Percentiles rank a stretch among this genome's conserved stretches.
These are phyloP conservation scores for Phytophthora foliorum DNA, from an alignment of 352 stramenopile genomes.

Conservation along the genomic window DNA sequence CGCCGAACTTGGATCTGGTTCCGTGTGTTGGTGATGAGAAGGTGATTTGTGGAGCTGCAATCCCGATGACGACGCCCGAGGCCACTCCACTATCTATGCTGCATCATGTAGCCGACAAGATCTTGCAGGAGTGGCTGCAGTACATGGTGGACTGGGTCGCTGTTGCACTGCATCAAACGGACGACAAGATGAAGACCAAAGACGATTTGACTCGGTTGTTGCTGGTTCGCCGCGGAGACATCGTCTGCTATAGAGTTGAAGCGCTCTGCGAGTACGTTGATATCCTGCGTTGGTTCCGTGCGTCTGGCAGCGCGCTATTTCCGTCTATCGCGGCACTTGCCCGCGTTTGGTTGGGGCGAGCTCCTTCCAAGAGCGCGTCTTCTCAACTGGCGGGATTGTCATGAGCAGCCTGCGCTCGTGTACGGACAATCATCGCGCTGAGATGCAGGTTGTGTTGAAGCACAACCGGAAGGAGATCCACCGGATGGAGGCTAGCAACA, in stretches of 20 bases:
- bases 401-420: not conserved
- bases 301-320: not conserved
- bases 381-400: slow-evolving; percentile 3
- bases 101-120: not conserved
- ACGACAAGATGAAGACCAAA: not conserved
- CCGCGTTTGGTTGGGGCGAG: slow-evolving; percentile 7
- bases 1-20: not conserved
- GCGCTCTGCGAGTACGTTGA: not conserved
- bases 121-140: not conserved
- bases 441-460: slow-evolving; percentile 15
- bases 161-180: not conserved
- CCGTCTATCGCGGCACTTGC: slow-evolving; percentile 4
- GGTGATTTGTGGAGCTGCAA: slow-evolving; percentile 1
- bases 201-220: slow-evolving; percentile 2
- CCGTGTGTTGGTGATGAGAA: not conserved
- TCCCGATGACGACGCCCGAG: not conserved
- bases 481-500: not conserved
- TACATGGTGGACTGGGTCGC: not conserved
- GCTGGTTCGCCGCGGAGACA: not conserved
- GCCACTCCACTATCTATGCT: not conserved
- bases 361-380: slow-evolving; percentile 12
- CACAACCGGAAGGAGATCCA: slow-evolving; percentile 10
- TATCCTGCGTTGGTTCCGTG: slow-evolving; percentile 11
- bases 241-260: not conserved
- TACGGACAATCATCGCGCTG: slow-evolving; percentile 4